These are phyloP conservation scores for Colletotrichum orbiculare DNA, from an alignment of 2,329 filamentous ascomycete genomes.

Conservation along the genomic window DNA sequence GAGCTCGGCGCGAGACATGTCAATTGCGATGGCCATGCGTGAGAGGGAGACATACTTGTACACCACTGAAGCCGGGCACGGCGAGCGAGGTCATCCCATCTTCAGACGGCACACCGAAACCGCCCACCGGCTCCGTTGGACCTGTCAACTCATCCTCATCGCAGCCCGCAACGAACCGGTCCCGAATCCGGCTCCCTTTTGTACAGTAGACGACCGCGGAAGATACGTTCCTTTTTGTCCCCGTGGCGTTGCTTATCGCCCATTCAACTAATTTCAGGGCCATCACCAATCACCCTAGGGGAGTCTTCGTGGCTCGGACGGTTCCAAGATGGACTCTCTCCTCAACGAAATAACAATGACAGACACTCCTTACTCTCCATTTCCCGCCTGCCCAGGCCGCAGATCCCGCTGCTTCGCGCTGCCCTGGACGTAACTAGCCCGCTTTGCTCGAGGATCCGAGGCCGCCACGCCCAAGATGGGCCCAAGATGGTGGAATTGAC, in stretches of 20 bases:
- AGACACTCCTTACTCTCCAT: not conserved
- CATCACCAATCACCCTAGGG: not conserved
- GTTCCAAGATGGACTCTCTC: constrained; percentile 3
- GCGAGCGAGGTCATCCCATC: constrained; percentile 22
- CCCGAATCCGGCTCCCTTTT: constrained; percentile 4
- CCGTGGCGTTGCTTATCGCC: constrained; percentile 8
- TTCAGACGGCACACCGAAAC: constrained; percentile 20
- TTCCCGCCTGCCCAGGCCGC: constrained; percentile 8
- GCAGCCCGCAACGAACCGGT: constrained; percentile 1
- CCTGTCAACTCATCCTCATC: constrained; percentile 20
- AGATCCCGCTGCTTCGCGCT: constrained; percentile 22
- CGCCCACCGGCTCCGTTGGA: constrained; percentile 15
- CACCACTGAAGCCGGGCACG: not conserved
- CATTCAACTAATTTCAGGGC: not conserved
- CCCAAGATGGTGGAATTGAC: not conserved
- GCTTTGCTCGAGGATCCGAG: constrained; percentile 10
- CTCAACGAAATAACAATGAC: constrained; percentile 15
- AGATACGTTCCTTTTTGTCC: not conserved
- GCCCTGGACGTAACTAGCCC: constrained; percentile 6
- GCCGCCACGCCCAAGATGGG: constrained; percentile 10
- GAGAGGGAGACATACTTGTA: not conserved
- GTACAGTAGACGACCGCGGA: not conserved
- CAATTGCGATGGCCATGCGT: not conserved
- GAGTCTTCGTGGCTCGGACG: constrained; percentile 5
- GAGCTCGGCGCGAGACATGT: constrained; percentile 8